Evolutionary conservation across 192 early-diverging fungal genomes (phyloP), one percentile per base, ranked within the genome.

Genomic region (Dispira parvispora): DNA sequence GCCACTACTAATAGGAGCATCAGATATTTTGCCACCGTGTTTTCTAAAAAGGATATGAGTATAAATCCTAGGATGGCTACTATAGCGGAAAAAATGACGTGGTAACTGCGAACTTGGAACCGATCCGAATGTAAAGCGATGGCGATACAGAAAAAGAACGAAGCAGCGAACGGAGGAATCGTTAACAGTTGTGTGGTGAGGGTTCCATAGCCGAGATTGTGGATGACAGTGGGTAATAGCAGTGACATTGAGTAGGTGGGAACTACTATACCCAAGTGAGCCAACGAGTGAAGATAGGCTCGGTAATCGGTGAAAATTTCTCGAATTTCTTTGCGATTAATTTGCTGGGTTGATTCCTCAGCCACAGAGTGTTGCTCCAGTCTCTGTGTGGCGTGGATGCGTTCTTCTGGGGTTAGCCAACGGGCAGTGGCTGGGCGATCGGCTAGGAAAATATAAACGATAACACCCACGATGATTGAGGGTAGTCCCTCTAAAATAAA

Each of bases 221-320:
- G 73, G 61, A 89, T 78, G 20, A 89, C 86, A 16, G 80, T 82
- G 0, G 87, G 87, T 46, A 89, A 67, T 65, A 86, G 86, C 18
- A 84, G 76, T 45, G 77, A 73, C 47, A 83, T 77, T 52, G 79
- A 80, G 43, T 82, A 85, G 9, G 84, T 65, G 12, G 84, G 80
- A 11, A 79, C 84, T 60, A 79, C 72, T 47, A 78, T 74, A 14
- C 82, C 80, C 56, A 87, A 82, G 62, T 82, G 82, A 23, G 80
- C 78, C 12, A 86, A 47, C 28, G 77, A 72, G 20, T 76, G 73
- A 45, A 82, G 66, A 16, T 80, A 58, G 60, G 70, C 69, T 62
- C 78, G 76, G 73, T 68, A 71, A 67, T 82, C 81, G 38, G 52
- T 72, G 52, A 82, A 63, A 14, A 72, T 72, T 0, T 73, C 71